Evolutionary conservation across 2,329 filamentous ascomycete genomes (phyloP).

Genomic region (Byssoonygena ceratinophila): DNA sequence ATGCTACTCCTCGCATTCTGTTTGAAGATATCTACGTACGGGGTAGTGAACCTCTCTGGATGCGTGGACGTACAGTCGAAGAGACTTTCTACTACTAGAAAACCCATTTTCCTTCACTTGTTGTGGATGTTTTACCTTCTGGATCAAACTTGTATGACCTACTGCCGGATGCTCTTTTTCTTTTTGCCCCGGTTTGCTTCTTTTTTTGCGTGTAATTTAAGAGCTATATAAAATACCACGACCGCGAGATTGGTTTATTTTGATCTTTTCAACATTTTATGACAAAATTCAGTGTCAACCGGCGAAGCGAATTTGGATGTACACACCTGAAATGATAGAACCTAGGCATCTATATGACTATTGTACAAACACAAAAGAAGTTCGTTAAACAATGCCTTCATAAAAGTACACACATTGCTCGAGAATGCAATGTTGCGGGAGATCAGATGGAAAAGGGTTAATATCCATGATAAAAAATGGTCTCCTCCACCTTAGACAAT

Average conservation of each 20-base stretch:
- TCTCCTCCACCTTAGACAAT: not conserved
- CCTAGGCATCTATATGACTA: not conserved
- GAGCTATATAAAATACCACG: slow-evolving; percentile 7
- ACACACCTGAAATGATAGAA: not conserved
- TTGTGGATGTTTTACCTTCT: not conserved
- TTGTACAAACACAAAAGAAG: slow-evolving; percentile 9
- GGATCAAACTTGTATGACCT: slow-evolving; percentile 5
- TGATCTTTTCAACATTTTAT: not conserved
- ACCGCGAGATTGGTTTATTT: not conserved
- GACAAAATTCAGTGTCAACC: not conserved
- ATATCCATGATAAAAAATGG: not conserved
- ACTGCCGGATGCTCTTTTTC: not conserved
- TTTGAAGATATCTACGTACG: slow-evolving; percentile 94
- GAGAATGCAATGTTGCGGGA: not conserved
- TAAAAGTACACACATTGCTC: not conserved
- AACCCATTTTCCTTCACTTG: not conserved
- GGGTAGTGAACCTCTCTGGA: slow-evolving; percentile 76
- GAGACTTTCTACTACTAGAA: slow-evolving; percentile 75
- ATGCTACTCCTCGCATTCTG: slow-evolving; percentile 68
- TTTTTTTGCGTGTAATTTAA: slow-evolving; percentile 10
- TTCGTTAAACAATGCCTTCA: not conserved
- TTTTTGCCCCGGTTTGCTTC: not conserved
- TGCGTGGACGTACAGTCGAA: slow-evolving; percentile 77
- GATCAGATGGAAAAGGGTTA: not conserved
- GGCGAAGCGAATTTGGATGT: not conserved